A percentile compares a stretch with the other conserved stretches of the same genome.
These are phyloP conservation scores for Lyophyllum shimeji DNA, from an alignment of 768 basidiomycete species.

Conservation along the genomic window DNA sequence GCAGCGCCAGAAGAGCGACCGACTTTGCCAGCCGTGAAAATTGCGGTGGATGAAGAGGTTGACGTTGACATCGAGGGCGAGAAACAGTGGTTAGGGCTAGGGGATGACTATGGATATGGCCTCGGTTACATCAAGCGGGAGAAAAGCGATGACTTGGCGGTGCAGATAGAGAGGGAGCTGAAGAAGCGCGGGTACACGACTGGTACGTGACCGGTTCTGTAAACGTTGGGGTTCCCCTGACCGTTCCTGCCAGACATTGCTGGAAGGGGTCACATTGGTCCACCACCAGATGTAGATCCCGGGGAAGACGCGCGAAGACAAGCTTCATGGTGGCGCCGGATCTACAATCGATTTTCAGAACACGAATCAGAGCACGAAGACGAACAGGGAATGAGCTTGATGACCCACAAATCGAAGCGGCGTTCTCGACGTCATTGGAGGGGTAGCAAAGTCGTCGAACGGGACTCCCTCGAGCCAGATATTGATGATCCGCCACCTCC, in stretches of 20 bases:
- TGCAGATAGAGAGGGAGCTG: conserved; percentile 54
- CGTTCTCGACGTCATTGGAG: conserved; percentile 1
- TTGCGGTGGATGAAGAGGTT: conserved; percentile 41
- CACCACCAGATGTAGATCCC: conserved; percentile 11
- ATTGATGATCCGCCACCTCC: conserved; percentile 41
- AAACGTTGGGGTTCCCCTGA: neutral
- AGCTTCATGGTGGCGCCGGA: conserved; percentile 57
- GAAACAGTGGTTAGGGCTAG: conserved; percentile 52
- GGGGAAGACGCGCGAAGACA: conserved; percentile 26
- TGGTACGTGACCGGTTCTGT: conserved; percentile 23
- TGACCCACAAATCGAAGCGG: conserved; percentile 11
- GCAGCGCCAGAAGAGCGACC: conserved; percentile 11
- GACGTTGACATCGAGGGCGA: conserved; percentile 44
- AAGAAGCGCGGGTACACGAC: conserved; percentile 44
- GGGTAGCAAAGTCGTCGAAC: conserved; percentile 6
- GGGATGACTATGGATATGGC: conserved; percentile 46
- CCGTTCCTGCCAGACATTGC: conserved; percentile 3
- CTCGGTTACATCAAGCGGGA: conserved; percentile 38
- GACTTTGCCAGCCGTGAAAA: conserved; percentile 29
- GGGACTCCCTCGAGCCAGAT: conserved; percentile 18
- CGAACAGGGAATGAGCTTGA: conserved; percentile 11
- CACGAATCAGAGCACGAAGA: conserved; percentile 30
- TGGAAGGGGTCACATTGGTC: neutral
- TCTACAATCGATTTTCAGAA: conserved; percentile 54
- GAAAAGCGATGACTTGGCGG: conserved; percentile 51